These are phyloP conservation scores for Epichloe aotearoae DNA, from an alignment of 2,329 filamentous ascomycete species.

Conservation along the genomic window DNA sequence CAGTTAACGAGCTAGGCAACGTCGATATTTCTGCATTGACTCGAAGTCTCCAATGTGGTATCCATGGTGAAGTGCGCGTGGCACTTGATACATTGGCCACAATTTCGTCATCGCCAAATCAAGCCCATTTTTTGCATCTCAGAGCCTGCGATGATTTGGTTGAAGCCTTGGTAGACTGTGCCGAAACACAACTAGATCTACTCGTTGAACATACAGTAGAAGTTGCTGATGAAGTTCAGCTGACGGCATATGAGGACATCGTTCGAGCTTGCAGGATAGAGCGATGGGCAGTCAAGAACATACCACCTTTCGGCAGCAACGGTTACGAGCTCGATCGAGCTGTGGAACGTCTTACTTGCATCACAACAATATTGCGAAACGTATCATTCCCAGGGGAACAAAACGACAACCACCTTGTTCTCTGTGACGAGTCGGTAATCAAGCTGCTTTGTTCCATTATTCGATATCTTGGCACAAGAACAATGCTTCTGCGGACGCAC, in stretches of 20 bases:
- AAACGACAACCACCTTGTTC: constrained; percentile 53
- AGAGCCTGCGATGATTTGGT: constrained; percentile 75
- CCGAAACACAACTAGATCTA: constrained; percentile 73
- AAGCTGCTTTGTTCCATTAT: constrained; percentile 77
- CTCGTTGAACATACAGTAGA: constrained; percentile 77
- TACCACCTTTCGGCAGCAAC: constrained; percentile 58
- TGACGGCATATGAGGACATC: constrained; percentile 80
- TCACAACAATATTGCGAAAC: constrained; percentile 86
- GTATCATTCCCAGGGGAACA: constrained; percentile 62
- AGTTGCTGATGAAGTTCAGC: constrained; percentile 72
- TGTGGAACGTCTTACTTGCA: constrained; percentile 75
- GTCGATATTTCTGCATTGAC: constrained; percentile 86
- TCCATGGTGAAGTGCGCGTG: constrained; percentile 78
- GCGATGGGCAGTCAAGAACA: constrained; percentile 56
- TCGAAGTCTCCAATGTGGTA: constrained; percentile 78
- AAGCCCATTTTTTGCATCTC: constrained; percentile 54
- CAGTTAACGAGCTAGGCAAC: constrained; percentile 64
- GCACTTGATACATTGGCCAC: constrained; percentile 73
- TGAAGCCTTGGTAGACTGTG: constrained; percentile 79
- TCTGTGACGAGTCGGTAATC: constrained; percentile 67
- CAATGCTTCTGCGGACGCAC: constrained; percentile 70
- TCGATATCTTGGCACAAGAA: constrained; percentile 75
- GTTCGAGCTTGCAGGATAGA: constrained; percentile 66
- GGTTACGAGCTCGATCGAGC: constrained; percentile 77
- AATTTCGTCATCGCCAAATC: constrained; percentile 47